Evolutionary conservation across 345 rosid genomes (phyloP).

Genomic region (Camelina neglecta): DNA sequence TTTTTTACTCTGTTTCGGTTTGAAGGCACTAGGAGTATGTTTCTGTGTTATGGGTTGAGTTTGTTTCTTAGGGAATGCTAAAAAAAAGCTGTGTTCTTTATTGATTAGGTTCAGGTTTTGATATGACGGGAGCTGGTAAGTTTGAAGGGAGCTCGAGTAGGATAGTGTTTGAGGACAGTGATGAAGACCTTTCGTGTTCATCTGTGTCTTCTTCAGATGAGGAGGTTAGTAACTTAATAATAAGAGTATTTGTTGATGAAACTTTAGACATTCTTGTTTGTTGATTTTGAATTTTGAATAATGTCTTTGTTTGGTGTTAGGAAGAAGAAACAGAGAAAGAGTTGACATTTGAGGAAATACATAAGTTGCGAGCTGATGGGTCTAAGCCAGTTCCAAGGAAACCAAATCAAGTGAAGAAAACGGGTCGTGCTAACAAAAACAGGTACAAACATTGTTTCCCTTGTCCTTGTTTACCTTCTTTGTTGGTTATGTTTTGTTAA

Average conservation of each 20-base stretch:
- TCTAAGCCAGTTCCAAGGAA: constrained; percentile 53
- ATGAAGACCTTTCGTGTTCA: constrained; percentile 24
- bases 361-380: constrained; percentile 72
- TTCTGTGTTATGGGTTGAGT: background rate
- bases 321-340: constrained; percentile 71
- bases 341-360: constrained; percentile 84
- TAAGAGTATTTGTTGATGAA: background rate
- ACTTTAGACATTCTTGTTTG: background rate
- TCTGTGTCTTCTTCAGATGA: constrained; percentile 45
- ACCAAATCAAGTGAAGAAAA: constrained; percentile 48
- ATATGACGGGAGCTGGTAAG: constrained; percentile 36
- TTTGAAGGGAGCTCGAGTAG: constrained; percentile 40
- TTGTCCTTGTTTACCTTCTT: background rate
- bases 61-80: constrained; percentile 2
- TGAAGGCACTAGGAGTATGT: background rate
- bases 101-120: constrained; percentile 11
- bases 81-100: background rate
- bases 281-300: background rate
- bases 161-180: constrained; percentile 40
- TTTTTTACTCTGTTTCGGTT: background rate
- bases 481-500: constrained; percentile 11
- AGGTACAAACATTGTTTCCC: constrained; percentile 46
- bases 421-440: constrained; percentile 73
- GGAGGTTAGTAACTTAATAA: constrained; percentile 37
- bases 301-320: constrained; percentile 28